Evolutionary conservation across 441 rosid genomes (phyloP).

Genomic region (Jatropha podagrica): DNA sequence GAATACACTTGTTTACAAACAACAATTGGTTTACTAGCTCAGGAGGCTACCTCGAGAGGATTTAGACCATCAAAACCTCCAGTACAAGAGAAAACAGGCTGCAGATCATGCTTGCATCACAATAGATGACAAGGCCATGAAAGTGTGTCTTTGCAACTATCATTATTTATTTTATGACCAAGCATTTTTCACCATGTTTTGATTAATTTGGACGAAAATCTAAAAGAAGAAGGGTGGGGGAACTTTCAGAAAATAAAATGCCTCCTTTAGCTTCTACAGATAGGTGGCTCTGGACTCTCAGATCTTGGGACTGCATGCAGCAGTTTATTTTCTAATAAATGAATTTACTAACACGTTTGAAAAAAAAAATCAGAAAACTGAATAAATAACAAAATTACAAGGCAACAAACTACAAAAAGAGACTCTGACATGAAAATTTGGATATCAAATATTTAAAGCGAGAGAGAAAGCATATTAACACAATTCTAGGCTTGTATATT

Average conservation of each 20-base stretch:
- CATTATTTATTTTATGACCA: neutral
- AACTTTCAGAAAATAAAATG: neutral
- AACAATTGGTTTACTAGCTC: neutral
- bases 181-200: neutral
- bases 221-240: neutral
- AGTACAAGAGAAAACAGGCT: neutral
- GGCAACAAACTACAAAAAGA: neutral
- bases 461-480: no score
- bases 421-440: neutral
- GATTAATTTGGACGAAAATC: neutral
- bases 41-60: neutral
- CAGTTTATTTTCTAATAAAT: neutral
- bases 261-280: neutral
- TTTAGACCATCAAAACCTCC: neutral
- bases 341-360: no score
- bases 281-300: neutral
- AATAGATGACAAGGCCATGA: neutral
- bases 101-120: neutral
- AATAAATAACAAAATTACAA: neutral
- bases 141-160: neutral
- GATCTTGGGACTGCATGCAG: neutral
- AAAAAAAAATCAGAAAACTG: neutral
- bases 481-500: neutral
- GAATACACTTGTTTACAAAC: neutral
- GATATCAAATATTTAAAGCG: no score